phyloP scores from a whole-genome alignment of 305 asterid genomes.

The Solanum hybrid region DNA sequence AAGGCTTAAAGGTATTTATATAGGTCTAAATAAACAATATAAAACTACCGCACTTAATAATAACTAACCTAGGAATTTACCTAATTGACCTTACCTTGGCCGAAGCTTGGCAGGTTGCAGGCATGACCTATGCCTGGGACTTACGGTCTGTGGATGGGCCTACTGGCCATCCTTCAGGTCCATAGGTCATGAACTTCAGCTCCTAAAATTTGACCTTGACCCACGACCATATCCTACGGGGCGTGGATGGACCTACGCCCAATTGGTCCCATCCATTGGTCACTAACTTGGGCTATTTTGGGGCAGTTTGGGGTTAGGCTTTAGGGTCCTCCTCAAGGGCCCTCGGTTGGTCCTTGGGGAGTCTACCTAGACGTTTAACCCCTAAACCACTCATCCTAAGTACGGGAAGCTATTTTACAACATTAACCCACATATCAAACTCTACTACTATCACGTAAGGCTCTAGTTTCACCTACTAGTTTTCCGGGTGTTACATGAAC shows the following conservation, averaged over 20 bases:
- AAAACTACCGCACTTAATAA: neutral
- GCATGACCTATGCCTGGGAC: neutral
- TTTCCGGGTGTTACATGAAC: neutral
- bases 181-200: neutral
- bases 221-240: neutral
- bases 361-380: neutral
- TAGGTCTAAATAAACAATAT: neutral
- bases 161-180: neutral
- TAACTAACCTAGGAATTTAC: neutral
- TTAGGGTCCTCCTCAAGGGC: neutral
- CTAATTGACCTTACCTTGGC: neutral
- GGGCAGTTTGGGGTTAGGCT: neutral
- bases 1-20: neutral
- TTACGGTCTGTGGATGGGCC: neutral
- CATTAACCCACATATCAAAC: neutral
- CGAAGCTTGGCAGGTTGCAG: neutral
- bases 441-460: neutral
- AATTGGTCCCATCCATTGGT: neutral
- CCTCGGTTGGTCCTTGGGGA: neutral
- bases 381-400: neutral
- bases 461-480: neutral
- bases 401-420: neutral
- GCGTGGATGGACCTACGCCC: neutral
- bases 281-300: neutral
- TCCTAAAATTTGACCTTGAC: neutral